Evolutionary conservation across 768 basidiomycete species (phyloP).

Genomic region (Rhodotorula paludigena): DNA sequence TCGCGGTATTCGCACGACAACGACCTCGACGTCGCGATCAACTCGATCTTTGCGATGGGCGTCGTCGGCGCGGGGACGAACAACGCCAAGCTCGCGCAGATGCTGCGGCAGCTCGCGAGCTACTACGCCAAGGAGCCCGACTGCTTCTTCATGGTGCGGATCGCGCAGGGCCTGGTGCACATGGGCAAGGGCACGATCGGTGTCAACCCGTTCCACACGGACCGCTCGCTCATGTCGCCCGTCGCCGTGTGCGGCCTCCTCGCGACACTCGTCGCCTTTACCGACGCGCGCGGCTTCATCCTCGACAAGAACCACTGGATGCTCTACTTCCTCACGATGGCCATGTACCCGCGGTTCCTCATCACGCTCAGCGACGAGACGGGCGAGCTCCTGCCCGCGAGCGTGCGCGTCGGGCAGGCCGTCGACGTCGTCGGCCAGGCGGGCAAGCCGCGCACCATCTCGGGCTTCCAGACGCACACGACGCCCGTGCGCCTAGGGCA

Average conservation of each 20-base stretch:
- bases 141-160: constrained; percentile 89
- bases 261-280: constrained; percentile 83
- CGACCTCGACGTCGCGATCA: constrained; percentile 90
- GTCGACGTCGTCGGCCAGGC: constrained; percentile 97
- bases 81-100: constrained; percentile 93
- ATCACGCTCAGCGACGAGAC: constrained; percentile 93
- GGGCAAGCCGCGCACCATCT: constrained; percentile 91
- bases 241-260: constrained; percentile 84
- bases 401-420: constrained; percentile 92
- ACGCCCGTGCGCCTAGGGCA: constrained; percentile 93
- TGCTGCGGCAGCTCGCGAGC: constrained; percentile 93
- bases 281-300: constrained; percentile 84
- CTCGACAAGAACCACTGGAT: constrained; percentile 98
- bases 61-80: constrained; percentile 98
- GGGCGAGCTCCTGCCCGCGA: constrained; percentile 68
- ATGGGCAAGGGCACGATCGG: constrained; percentile 99
- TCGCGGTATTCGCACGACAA: constrained; percentile 99
- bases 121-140: constrained; percentile 98
- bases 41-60: constrained; percentile 98
- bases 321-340: constrained; percentile 89
- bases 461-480: constrained; percentile 96
- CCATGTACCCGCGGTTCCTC: constrained; percentile 98
- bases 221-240: constrained; percentile 81
- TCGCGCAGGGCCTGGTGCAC: constrained; percentile 91
- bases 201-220: constrained; percentile 92